Evolutionary conservation across 2,329 filamentous ascomycete genomes (phyloP).

Genomic region (Lachnellula occidentalis): DNA sequence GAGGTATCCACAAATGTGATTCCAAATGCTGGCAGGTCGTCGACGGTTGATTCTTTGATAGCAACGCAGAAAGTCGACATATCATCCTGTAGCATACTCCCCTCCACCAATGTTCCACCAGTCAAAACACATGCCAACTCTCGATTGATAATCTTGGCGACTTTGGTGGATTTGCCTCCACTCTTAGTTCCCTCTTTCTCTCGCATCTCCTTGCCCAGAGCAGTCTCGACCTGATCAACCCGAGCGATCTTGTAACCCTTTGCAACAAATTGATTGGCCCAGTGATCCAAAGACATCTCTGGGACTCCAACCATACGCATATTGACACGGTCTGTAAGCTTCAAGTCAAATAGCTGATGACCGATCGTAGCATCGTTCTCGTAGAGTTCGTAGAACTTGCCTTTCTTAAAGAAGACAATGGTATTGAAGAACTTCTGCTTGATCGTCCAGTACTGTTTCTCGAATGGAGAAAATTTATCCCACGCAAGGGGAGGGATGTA

Average conservation of each 20-base stretch:
- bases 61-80: constrained; percentile 96
- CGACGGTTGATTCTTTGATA: constrained; percentile 73
- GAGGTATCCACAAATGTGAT: constrained; percentile 93
- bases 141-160: constrained; percentile 88
- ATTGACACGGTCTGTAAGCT: constrained; percentile 95
- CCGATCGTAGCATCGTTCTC: constrained; percentile 96
- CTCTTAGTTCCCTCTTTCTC: constrained; percentile 55
- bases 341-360: constrained; percentile 93
- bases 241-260: constrained; percentile 97
- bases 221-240: constrained; percentile 95
- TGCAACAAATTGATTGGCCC: constrained; percentile 97
- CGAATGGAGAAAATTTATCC: constrained; percentile 83
- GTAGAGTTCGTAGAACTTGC: constrained; percentile 98
- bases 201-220: constrained; percentile 96
- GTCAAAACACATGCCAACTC: constrained; percentile 90
- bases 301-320: constrained; percentile 99
- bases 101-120: constrained; percentile 87
- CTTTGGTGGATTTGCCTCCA: constrained; percentile 44
- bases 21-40: constrained; percentile 78
- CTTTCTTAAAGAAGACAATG: constrained; percentile 99
- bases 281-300: constrained; percentile 89
- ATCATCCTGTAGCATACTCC: constrained; percentile 94
- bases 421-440: constrained; percentile 98
- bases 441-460: constrained; percentile 99
- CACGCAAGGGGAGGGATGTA: constrained; percentile 80